These are phyloP conservation scores for Glaciozyma antarctica DNA, from an alignment of 768 basidiomycete species.

Conservation along the genomic window DNA sequence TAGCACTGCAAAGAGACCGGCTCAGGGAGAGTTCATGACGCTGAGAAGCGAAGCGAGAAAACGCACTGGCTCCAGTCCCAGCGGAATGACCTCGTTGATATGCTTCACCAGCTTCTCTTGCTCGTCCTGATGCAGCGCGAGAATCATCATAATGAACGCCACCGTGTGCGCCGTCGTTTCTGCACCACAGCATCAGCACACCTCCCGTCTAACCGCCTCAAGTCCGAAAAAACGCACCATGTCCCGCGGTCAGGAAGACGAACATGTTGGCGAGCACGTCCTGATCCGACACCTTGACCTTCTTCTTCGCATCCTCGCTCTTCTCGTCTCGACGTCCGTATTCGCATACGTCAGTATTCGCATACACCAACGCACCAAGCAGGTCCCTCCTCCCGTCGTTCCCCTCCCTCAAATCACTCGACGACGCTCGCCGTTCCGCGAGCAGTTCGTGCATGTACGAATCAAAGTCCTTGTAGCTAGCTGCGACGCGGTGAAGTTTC, in stretches of 20 bases:
- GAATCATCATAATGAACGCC: background rate
- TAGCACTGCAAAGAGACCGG: background rate
- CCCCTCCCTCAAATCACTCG: background rate
- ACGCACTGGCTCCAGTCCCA: background rate
- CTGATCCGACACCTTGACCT: background rate
- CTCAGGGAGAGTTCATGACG: background rate
- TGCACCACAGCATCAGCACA: background rate
- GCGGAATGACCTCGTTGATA: conserved; percentile 12
- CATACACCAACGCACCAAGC: background rate
- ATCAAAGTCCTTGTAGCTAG: background rate
- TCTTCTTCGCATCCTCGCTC: background rate
- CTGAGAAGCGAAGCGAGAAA: background rate
- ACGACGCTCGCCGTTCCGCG: background rate
- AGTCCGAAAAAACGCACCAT: background rate
- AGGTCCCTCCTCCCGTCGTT: background rate
- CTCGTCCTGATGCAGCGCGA: conserved; percentile 3
- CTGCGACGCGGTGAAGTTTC: background rate
- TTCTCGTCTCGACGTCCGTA: background rate
- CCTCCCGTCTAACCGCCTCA: background rate
- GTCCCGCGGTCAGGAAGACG: background rate
- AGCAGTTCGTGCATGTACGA: background rate
- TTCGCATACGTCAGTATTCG: background rate
- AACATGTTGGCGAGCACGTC: conserved; percentile 7
- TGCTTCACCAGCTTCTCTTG: conserved; percentile 19
- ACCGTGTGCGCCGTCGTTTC: background rate